These are phyloP conservation scores for Henckelia pumila DNA, from an alignment of 257 asterid genomes.

Conservation along the genomic window DNA sequence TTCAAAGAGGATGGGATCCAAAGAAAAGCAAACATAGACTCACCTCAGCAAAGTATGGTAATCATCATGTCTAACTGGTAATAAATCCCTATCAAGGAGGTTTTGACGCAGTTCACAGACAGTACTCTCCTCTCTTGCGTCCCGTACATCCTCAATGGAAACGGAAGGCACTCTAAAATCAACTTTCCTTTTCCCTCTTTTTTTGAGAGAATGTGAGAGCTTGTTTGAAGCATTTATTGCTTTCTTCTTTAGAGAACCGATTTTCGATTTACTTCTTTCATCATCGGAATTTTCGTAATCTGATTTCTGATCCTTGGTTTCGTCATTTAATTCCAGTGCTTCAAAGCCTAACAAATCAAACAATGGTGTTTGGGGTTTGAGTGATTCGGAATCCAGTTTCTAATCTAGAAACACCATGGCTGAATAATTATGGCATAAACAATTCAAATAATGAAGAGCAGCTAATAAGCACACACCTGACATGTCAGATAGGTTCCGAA, in stretches of 20 bases:
- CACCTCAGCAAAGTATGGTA: conserved; percentile 87
- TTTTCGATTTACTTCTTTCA: conserved; percentile 71
- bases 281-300: conserved; percentile 78
- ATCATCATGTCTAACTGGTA: conserved; percentile 82
- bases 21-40: conserved; percentile 18
- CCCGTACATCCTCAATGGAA: conserved; percentile 84
- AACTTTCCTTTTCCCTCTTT: conserved; percentile 86
- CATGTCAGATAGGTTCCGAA: not conserved
- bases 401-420: conserved; percentile 1
- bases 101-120: conserved; percentile 71
- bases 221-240: conserved; percentile 87
- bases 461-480: not conserved
- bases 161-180: conserved; percentile 80
- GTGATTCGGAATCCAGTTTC: conserved; percentile 6
- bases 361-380: conserved; percentile 1
- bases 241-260: conserved; percentile 74
- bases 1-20: conserved; percentile 1
- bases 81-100: conserved; percentile 59
- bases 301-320: conserved; percentile 69
- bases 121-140: conserved; percentile 79
- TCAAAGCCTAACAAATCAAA: conserved; percentile 36
- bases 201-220: conserved; percentile 82
- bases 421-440: not conserved
- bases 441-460: not conserved
- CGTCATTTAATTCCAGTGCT: conserved; percentile 59